Evolutionary conservation across 78 protist species (phyloP).

Genomic region (Dictyostelium brefeldianum): DNA sequence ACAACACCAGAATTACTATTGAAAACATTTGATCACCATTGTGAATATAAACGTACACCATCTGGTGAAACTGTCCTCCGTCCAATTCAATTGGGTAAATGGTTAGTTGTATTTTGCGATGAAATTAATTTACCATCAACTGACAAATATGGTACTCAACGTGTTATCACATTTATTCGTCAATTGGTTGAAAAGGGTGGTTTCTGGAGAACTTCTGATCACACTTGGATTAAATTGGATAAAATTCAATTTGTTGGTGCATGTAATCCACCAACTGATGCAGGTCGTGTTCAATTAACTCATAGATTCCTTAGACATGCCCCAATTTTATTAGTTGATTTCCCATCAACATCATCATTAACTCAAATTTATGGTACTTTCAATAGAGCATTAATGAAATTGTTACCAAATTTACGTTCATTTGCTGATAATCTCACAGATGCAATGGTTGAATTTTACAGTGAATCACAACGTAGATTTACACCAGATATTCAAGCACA

Average conservation of each 20-base stretch:
- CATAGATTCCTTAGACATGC: constrained; percentile 94
- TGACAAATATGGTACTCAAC: constrained; percentile 98
- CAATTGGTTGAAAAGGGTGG: constrained; percentile 98
- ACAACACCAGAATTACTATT: constrained; percentile 94
- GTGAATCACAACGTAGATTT: constrained; percentile 89
- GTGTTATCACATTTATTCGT: constrained; percentile 96
- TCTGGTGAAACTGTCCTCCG: constrained; percentile 87
- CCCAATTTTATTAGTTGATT: constrained; percentile 98
- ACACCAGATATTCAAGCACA: constrained; percentile 97
- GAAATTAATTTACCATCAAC: constrained; percentile 97
- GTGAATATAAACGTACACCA: constrained; percentile 89
- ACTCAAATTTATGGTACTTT: constrained; percentile 98
- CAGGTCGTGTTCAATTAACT: constrained; percentile 97
- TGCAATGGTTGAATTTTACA: constrained; percentile 97
- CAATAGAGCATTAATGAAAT: constrained; percentile 93
- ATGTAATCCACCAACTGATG: constrained; percentile 99
- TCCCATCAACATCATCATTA: constrained; percentile 96
- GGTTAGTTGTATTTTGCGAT: constrained; percentile 98
- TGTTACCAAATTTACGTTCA: constrained; percentile 85
- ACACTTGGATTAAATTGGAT: constrained; percentile 92
- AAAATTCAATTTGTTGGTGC: constrained; percentile 97
- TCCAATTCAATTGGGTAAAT: constrained; percentile 85
- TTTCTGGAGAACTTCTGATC: constrained; percentile 92
- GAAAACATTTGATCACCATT: constrained; percentile 91
- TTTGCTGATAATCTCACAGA: constrained; percentile 91